Conservation (phyloP, 306 rosid genomes). For the Quercus cerris region DNA sequence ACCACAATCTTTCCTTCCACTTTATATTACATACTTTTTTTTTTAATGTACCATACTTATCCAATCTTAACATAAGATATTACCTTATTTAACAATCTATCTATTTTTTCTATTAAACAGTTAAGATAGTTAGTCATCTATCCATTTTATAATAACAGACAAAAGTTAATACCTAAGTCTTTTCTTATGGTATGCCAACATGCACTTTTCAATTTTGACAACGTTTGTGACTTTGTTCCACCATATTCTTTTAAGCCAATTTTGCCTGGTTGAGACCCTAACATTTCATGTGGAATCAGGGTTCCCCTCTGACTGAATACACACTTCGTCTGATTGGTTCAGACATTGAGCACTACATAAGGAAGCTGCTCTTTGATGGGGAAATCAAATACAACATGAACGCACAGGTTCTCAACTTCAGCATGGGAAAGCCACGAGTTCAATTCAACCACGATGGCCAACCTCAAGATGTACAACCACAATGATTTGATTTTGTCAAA, state of each 20-base stretch:
- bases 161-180: no score
- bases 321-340: slow-evolving; percentile 94
- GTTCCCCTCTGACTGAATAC: slow-evolving; percentile 83
- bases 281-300: slow-evolving; percentile 41
- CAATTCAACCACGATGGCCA: slow-evolving; percentile 52
- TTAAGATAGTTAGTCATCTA: no score
- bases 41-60: no score
- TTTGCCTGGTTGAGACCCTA: slow-evolving; percentile 8
- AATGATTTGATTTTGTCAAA: neutral
- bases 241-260: neutral
- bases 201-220: neutral
- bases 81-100: no score
- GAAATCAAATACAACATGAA: slow-evolving; percentile 83
- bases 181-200: neutral
- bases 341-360: slow-evolving; percentile 82
- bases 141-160: no score
- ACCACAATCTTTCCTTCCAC: no score
- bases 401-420: slow-evolving; percentile 82
- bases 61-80: no score
- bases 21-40: no score
- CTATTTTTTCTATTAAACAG: no score
- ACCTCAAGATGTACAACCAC: slow-evolving; percentile 33
- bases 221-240: neutral
- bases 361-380: slow-evolving; percentile 57
- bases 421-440: slow-evolving; percentile 98